Conservation (phyloP, 805 yeast species). For the Wickerhamiella shivajii region DNA sequence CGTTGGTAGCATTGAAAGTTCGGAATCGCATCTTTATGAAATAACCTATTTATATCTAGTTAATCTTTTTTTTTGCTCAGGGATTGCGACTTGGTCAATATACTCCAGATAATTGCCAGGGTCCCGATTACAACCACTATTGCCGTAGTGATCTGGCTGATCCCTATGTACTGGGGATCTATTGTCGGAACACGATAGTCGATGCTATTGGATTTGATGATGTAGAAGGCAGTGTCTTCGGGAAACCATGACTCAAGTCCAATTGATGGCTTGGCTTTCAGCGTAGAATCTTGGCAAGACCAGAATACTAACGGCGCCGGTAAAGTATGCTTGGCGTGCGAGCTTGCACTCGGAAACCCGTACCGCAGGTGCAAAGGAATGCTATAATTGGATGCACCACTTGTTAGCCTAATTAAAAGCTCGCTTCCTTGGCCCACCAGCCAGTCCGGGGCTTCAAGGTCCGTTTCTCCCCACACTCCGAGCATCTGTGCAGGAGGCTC, state of each 20-base stretch:
- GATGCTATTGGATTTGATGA: conserved; percentile 20
- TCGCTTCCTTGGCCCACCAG: conserved; percentile 34
- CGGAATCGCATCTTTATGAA: conserved; percentile 4
- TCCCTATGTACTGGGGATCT: conserved; percentile 20
- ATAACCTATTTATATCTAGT: too few species aligned
- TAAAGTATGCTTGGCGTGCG: conserved; percentile 17
- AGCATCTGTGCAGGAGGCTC: conserved; percentile 23
- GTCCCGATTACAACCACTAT: conserved; percentile 4
- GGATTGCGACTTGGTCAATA: neutral
- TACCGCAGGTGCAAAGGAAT: conserved; percentile 41
- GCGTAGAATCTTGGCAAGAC: conserved; percentile 34
- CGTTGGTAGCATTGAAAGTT: conserved; percentile 3
- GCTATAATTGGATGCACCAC: conserved; percentile 18
- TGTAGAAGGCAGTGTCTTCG: conserved; percentile 30
- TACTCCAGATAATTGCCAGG: neutral
- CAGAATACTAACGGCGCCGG: conserved; percentile 33
- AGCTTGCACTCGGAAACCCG: conserved; percentile 26
- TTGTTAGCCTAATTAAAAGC: conserved; percentile 24
- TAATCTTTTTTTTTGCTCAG: neutral
- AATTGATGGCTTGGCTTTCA: conserved; percentile 27
- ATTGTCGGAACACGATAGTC: conserved; percentile 32
- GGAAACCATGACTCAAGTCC: conserved; percentile 37
- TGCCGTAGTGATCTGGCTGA: conserved; percentile 1
- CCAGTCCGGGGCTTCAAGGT: conserved; percentile 44
- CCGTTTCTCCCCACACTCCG: conserved; percentile 39